Percentiles rank a stretch among this genome's conserved stretches.
phyloP scores from a whole-genome alignment of 139 green algal species.

The Pseudopediastrum boryanum region DNA sequence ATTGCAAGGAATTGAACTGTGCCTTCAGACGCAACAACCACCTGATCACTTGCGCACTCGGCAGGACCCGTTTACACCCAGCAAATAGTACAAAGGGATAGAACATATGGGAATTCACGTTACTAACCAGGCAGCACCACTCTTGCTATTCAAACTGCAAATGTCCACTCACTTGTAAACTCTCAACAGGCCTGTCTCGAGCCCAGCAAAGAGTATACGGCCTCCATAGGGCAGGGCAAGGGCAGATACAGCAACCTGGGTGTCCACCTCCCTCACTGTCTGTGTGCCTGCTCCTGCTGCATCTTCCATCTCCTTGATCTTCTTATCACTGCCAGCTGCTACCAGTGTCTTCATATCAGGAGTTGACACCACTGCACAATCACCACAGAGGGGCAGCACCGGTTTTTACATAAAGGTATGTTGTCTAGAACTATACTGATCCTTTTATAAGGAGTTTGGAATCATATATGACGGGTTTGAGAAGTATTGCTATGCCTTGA shows the following conservation, averaged over 20 bases:
- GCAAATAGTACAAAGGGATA: too few species aligned
- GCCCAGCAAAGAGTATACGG: constrained; percentile 80
- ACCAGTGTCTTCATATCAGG: constrained; percentile 68
- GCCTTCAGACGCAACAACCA: too few species aligned
- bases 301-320: constrained; percentile 90
- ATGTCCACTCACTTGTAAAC: constrained; percentile 89
- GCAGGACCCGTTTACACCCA: too few species aligned
- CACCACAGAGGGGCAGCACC: neutral
- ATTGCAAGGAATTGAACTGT: too few species aligned
- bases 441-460: too few species aligned
- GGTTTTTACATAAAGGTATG: neutral
- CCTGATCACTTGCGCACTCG: too few species aligned
- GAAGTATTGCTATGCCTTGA: too few species aligned
- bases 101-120: too few species aligned
- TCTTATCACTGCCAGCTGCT: constrained; percentile 70
- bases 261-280: constrained; percentile 79
- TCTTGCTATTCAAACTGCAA: too few species aligned
- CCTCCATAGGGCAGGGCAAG: constrained; percentile 40
- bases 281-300: constrained; percentile 63
- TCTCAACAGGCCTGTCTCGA: constrained; percentile 71
- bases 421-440: neutral
- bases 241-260: constrained; percentile 36
- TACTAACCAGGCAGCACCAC: too few species aligned
- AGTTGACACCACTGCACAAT: constrained; percentile 53
- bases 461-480: too few species aligned